These are phyloP conservation scores for Avena sativa DNA, from an alignment of 176 grass and related monocot genomes.

Conservation along the genomic window DNA sequence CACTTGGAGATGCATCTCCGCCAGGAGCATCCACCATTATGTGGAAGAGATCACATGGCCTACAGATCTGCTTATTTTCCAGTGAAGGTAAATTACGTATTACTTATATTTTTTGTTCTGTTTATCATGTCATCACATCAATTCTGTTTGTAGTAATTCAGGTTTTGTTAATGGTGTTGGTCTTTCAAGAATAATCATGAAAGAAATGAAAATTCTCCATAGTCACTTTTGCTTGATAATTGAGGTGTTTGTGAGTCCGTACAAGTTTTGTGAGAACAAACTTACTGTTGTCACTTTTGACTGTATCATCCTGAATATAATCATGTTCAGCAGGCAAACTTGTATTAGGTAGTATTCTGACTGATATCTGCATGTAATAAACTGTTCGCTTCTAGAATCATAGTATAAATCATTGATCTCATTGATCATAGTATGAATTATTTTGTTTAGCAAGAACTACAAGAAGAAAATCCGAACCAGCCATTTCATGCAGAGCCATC, in stretches of 20 bases:
- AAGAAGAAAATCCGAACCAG: neutral
- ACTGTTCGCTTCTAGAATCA: neutral
- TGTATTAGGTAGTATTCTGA: neutral
- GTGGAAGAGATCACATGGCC: constrained; percentile 97
- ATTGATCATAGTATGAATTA: neutral
- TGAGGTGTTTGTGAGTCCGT: neutral
- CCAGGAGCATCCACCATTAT: constrained; percentile 96
- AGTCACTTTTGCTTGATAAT: constrained; percentile 8
- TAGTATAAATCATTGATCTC: neutral
- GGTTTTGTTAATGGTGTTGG: neutral
- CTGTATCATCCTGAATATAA: constrained; percentile 9
- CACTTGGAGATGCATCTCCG: constrained; percentile 99
- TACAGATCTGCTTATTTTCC: constrained; percentile 98
- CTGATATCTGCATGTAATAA: constrained; percentile 1
- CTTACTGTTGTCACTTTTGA: neutral
- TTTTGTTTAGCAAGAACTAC: constrained; percentile 15
- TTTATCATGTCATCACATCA: neutral
- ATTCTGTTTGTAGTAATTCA: constrained; percentile 9
- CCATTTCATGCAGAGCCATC: neutral
- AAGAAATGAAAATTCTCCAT: neutral
- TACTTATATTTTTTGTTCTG: constrained; percentile 7
- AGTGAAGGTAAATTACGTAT: constrained; percentile 72
- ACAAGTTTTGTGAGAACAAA: neutral
- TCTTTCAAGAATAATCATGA: neutral
- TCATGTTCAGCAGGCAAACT: neutral